Base-by-base conservation (phyloP, 352 stramenopile genomes). In the Pythium plurisporium region DNA sequence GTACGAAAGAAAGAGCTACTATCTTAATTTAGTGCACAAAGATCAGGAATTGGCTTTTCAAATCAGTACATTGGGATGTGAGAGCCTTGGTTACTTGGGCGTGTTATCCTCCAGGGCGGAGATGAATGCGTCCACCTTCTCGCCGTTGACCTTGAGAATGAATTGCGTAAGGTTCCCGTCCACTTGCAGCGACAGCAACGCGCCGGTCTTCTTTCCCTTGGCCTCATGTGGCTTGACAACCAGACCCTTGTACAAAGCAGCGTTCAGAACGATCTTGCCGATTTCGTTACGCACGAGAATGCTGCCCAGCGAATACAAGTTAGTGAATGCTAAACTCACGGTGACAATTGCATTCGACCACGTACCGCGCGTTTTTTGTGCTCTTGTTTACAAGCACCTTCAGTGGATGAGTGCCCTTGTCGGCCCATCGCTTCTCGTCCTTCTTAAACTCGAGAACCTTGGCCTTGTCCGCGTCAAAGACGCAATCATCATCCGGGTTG, bases 401-500 rank as follows among this genome's bases (percentile, higher is more conserved):
- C 48, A 95, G 72, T 26, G 82, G 80, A 47, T 95, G 82, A 41
- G 82, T 69, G 0, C 85, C 82, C 64, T 93, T 92, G 75, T 95
- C 83, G 10, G 83, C 85, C 85, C 85, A 95, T 27, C 80, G 81
- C 67, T 91, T 95, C 58, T 93, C 85, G 61, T 89, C 78, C 49
- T 88, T 91, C 61, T 90, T 93, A 59, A 92, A 92, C 64, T 92
- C 82, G 53, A 87, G 82, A 23, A 94, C 53, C 66, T 89, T 94
- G 49, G 72, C 75, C 67, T 90, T 89, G 11, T 90, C 80, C 6
- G 64, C 70, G 38, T 92, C 81, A 52, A 92, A 95, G 20, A 83
- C 67, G 49, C 67, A 78, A 17, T 89, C 74, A 20, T 95, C 85
- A 25, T 95, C 83, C 3, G 68, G 52, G 29, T 78, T 82, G 47